Evolutionary conservation across 116 monocot genomes (phyloP), one percentile per base, ranked within the genome.

Genomic region (Papilionanthe hybrid): DNA sequence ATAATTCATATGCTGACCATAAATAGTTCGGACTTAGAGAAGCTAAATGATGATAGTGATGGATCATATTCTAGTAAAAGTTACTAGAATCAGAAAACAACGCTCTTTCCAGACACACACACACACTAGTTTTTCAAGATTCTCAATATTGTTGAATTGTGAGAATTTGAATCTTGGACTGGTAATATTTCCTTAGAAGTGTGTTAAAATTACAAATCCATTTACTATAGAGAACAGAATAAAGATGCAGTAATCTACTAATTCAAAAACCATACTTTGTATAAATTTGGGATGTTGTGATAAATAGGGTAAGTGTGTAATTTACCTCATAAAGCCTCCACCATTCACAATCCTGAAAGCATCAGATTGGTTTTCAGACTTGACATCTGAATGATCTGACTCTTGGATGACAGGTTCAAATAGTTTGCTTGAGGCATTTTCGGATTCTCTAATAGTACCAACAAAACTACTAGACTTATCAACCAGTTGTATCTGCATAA

Each of bases 321-420:
- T 4, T 69, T 82, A 82, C 82, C 82, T 71, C 15, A 68, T 53
- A n/a, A 7, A 55, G 20, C 43, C 78, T 67, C 63, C 81, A 81
- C 17, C 75, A 76, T 42, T 79, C 55, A 32, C 57, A 27, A 42
- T 81, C 69, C 78, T 76, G 65, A 63, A 12, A 23, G 48, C 22
- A 15, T 9, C 65, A 79, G 23, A 28, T 76, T 67, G 75, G 56
- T 73, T 72, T 58, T 55, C 67, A 71, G 55, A 25, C 41, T 84
- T 65, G 41, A 55, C 28, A 63, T 76, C 76, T 55, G 49, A 55
- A 1, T 25, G 67, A 72, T 22, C 45, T 69, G 23, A 56, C 71
- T 44, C 79, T 56, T 72, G 58, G 7, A 48, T 10, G 58, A 41
- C 48, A 32, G 76, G 55, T 32, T 78, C 7, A 79, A 75, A 43